These are phyloP conservation scores for Talaromyces sp. DNA, from an alignment of 2,329 filamentous ascomycete species.

Conservation along the genomic window DNA sequence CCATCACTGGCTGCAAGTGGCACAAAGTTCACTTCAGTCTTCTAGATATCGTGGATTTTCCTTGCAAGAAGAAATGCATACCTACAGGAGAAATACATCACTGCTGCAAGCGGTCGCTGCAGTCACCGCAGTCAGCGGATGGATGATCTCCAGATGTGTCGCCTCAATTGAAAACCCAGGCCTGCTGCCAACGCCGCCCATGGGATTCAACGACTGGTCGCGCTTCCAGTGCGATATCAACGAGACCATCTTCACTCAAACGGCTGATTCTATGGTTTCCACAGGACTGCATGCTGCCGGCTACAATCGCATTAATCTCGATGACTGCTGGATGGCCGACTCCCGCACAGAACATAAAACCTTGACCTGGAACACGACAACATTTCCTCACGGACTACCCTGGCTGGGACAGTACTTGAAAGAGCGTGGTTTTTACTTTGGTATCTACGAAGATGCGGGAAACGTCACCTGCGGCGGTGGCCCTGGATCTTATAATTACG, in stretches of 20 bases:
- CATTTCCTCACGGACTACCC: constrained; percentile 44
- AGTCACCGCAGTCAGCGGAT: constrained; percentile 9
- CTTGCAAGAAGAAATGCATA: not conserved
- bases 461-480: constrained; percentile 45
- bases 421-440: constrained; percentile 41
- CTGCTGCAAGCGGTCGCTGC: constrained; percentile 2
- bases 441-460: constrained; percentile 47
- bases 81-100: not conserved
- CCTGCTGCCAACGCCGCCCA: constrained; percentile 43
- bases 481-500: constrained; percentile 41
- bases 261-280: constrained; percentile 45
- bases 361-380: constrained; percentile 41
- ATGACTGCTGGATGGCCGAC: constrained; percentile 46
- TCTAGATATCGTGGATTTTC: not conserved
- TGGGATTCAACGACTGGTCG: constrained; percentile 55
- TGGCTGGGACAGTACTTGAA: constrained; percentile 43
- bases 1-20: not conserved
- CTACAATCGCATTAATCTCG: constrained; percentile 44
- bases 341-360: constrained; percentile 36
- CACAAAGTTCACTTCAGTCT: not conserved
- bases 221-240: constrained; percentile 49
- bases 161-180: constrained; percentile 22
- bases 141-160: constrained; percentile 8
- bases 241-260: constrained; percentile 47
- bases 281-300: constrained; percentile 41